Evolutionary conservation across 305 asterid genomes (phyloP).

Genomic region (Fraxinus platypoda): DNA sequence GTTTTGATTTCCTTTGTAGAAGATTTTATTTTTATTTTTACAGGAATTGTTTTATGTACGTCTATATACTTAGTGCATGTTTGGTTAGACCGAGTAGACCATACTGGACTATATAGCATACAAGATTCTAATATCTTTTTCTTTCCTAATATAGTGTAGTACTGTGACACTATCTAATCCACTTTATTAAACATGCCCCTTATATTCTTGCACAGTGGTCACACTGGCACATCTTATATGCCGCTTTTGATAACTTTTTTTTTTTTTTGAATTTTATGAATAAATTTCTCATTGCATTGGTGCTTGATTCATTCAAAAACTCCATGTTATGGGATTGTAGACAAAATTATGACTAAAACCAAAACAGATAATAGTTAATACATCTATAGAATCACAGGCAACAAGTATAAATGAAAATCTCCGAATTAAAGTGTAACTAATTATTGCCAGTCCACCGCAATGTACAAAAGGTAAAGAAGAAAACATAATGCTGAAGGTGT

Average conservation of each 20-base stretch:
- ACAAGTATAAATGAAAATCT: neutral
- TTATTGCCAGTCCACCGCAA: neutral
- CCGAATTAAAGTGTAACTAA: neutral
- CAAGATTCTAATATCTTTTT: neutral
- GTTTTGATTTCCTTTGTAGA: neutral
- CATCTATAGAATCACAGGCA: neutral
- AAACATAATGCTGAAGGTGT: neutral
- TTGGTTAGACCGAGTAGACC: neutral
- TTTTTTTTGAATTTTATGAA: neutral
- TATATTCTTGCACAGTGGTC: neutral
- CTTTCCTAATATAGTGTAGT: neutral
- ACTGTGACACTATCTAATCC: no score
- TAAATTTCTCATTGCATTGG: neutral
- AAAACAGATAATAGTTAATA: neutral
- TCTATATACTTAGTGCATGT: no score
- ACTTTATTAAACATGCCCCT: no score
- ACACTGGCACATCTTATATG: neutral
- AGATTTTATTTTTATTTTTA: neutral
- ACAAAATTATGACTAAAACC: neutral
- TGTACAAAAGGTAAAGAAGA: neutral
- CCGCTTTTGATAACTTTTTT: neutral
- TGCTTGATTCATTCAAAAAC: constrained; percentile 9
- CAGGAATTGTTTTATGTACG: neutral
- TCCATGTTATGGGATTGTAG: neutral
- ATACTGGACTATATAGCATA: neutral